Conservation (phyloP, 768 basidiomycete genomes). For the Terana coerulea region DNA sequence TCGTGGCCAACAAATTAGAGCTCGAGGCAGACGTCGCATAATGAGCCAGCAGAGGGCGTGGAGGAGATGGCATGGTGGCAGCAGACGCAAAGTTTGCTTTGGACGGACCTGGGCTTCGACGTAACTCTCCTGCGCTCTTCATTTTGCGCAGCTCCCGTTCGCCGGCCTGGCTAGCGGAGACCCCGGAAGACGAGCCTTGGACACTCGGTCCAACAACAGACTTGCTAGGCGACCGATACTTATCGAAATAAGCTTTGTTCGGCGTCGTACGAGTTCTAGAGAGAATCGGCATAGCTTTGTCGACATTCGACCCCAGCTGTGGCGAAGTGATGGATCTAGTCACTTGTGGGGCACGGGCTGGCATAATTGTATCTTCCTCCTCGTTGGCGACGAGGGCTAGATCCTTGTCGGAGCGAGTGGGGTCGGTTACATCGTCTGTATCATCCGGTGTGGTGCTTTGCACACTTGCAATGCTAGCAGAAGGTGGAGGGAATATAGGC, state of each 20-base stretch:
- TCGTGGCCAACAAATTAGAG: constrained; percentile 53
- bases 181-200: not conserved
- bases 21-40: constrained; percentile 65
- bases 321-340: constrained; percentile 52
- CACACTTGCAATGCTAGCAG: constrained; percentile 42
- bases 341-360: constrained; percentile 52
- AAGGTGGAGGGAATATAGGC: constrained; percentile 50
- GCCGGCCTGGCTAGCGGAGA: constrained; percentile 4
- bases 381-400: constrained; percentile 31
- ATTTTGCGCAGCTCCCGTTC: constrained; percentile 73
- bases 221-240: constrained; percentile 22
- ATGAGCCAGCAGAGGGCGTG: constrained; percentile 41
- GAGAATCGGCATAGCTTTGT: constrained; percentile 40
- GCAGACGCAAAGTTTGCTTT: constrained; percentile 16
- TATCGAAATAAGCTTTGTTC: constrained; percentile 38
- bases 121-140: constrained; percentile 85
- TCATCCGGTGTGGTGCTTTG: constrained; percentile 49
- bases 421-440: constrained; percentile 54
- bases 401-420: constrained; percentile 36
- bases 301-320: constrained; percentile 26
- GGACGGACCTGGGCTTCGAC: constrained; percentile 33
- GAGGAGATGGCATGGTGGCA: constrained; percentile 31
- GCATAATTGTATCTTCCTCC: constrained; percentile 74
- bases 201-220: constrained; percentile 11
- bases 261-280: constrained; percentile 74